Evolutionary conservation across 371 early-diverging fungal species (phyloP).

Genomic region (Phascolomyces articulosus): DNA sequence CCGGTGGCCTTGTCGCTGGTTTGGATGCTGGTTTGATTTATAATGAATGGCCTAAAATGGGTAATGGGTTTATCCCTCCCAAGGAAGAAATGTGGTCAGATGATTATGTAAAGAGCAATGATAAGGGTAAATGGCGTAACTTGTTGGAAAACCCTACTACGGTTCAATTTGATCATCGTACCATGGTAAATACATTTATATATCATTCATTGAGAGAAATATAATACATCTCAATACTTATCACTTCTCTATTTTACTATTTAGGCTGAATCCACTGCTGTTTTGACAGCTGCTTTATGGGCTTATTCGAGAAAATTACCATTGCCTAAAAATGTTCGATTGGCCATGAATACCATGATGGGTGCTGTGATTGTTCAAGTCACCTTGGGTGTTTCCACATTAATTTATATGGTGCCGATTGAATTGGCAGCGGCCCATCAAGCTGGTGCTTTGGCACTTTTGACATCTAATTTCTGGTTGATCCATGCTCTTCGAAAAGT

Average conservation of each 20-base stretch:
- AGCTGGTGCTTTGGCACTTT: constrained; percentile 88
- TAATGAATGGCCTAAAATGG: constrained; percentile 96
- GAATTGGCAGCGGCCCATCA: constrained; percentile 95
- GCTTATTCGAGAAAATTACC: constrained; percentile 69
- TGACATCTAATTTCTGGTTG: constrained; percentile 82
- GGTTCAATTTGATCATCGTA: constrained; percentile 94
- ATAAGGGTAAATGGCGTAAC: constrained; percentile 77
- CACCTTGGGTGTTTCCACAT: constrained; percentile 88
- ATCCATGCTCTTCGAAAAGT: constrained; percentile 77
- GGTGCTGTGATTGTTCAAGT: constrained; percentile 79
- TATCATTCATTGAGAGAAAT: background rate
- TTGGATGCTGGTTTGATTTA: constrained; percentile 96
- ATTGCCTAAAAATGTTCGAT: constrained; percentile 68
- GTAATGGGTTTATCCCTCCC: constrained; percentile 75
- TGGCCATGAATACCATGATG: constrained; percentile 78
- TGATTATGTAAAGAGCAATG: constrained; percentile 56
- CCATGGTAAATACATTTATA: constrained; percentile 50
- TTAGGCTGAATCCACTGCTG: constrained; percentile 85
- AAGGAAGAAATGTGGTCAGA: constrained; percentile 71
- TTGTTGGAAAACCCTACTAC: constrained; percentile 92
- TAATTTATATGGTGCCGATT: constrained; percentile 93
- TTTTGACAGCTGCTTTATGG: constrained; percentile 74
- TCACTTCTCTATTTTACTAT: background rate
- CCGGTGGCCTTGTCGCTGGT: constrained; percentile 97
- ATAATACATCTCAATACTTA: too few relatives aligned